Conservation (phyloP, 768 basidiomycete genomes). For the Coprinopsis marcescibilis region DNA sequence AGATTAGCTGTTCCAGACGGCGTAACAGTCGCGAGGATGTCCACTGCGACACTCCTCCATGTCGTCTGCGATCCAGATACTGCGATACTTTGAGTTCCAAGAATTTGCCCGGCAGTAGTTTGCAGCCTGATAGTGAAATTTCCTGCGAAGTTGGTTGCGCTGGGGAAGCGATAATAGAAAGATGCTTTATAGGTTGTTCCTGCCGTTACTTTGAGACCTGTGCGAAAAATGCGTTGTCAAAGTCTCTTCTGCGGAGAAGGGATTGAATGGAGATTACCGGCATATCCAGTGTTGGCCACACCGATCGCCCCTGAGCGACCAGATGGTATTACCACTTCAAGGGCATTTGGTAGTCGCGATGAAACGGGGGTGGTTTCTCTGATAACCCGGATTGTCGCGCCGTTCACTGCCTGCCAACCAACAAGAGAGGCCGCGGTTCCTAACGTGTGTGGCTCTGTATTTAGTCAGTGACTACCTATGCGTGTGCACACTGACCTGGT, state of each 20-base stretch:
- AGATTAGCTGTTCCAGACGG: conserved; percentile 39
- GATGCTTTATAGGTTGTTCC: conserved; percentile 53
- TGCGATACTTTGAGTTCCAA: conserved; percentile 34
- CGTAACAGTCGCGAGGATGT: conserved; percentile 36
- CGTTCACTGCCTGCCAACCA: conserved; percentile 48
- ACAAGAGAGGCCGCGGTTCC: conserved; percentile 43
- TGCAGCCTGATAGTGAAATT: conserved; percentile 40
- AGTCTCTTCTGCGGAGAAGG: neutral
- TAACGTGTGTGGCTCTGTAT: conserved; percentile 13
- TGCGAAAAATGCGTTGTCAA: neutral
- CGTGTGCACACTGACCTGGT: conserved; percentile 31
- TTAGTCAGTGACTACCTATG: neutral
- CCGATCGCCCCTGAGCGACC: conserved; percentile 37
- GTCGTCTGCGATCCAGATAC: conserved; percentile 37
- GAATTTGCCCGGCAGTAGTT: conserved; percentile 34
- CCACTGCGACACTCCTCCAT: conserved; percentile 44
- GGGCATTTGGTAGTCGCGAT: conserved; percentile 54
- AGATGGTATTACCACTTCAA: conserved; percentile 42
- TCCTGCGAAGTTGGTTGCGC: conserved; percentile 33
- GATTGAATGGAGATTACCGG: conserved; percentile 28
- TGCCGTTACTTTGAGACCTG: conserved; percentile 51
- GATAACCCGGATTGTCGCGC: conserved; percentile 43
- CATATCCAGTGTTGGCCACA: conserved; percentile 54
- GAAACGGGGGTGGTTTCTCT: conserved; percentile 49
- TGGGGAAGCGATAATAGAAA: conserved; percentile 53